phyloP scores from a whole-genome alignment of 2,329 filamentous ascomycete genomes.

The Microdochium paspali region DNA sequence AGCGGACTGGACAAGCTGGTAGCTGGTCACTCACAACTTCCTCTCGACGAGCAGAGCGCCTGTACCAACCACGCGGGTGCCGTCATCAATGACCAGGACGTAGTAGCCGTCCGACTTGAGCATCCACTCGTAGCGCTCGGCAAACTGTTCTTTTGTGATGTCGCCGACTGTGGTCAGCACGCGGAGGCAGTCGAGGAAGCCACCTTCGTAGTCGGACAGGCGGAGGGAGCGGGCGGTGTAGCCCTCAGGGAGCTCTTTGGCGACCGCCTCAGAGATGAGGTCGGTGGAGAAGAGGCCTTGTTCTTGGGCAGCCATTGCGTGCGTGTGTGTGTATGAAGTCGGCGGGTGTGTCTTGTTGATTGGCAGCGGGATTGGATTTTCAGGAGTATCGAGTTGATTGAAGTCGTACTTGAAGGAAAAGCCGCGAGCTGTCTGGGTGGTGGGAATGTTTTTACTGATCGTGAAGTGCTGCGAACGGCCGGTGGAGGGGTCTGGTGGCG shows the following conservation, averaged over 20 bases:
- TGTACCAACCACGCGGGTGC: slow-evolving; percentile 70
- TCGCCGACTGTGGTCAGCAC: slow-evolving; percentile 92
- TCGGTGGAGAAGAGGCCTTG: slow-evolving; percentile 66
- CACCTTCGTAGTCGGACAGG: slow-evolving; percentile 65
- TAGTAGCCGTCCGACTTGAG: slow-evolving; percentile 69
- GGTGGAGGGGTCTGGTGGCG: not conserved
- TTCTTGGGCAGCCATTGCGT: slow-evolving; percentile 20
- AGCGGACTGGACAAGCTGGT: too few species aligned
- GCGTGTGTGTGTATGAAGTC: not conserved
- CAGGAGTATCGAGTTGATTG: not conserved
- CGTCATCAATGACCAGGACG: slow-evolving; percentile 76
- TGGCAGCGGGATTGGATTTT: not conserved
- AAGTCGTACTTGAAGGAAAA: not conserved
- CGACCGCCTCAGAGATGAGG: slow-evolving; percentile 70
- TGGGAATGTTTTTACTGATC: not conserved
- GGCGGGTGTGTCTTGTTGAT: too few species aligned
- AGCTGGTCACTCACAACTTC: slow-evolving; percentile 61
- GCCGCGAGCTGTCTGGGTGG: not conserved
- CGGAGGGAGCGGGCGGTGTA: slow-evolving; percentile 78
- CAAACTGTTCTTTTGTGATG: slow-evolving; percentile 65
- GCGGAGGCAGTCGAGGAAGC: slow-evolving; percentile 84
- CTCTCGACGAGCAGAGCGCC: slow-evolving; percentile 85
- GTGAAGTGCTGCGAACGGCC: not conserved
- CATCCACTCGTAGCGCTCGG: slow-evolving; percentile 77
- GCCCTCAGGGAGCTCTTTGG: slow-evolving; percentile 62